A percentile compares a stretch with the other conserved stretches of the same genome.
phyloP scores from a whole-genome alignment of 179 eudicot genomes.

The Carnegiea gigantea region DNA sequence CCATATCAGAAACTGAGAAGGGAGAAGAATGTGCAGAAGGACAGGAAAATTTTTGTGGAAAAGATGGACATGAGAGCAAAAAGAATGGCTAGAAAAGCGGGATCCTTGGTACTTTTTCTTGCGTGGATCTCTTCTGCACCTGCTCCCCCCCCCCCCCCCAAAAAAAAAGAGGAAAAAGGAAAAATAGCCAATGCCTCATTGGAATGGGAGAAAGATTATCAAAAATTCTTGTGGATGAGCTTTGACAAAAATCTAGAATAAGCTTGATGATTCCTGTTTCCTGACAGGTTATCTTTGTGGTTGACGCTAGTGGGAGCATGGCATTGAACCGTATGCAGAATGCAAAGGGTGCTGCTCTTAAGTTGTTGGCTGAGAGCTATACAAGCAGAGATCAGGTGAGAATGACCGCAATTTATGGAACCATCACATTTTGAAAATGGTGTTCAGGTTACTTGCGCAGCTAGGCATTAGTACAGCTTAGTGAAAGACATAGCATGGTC shows the following conservation, averaged over 20 bases:
- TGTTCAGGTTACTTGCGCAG: neutral
- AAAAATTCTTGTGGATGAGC: neutral
- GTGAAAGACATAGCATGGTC: neutral
- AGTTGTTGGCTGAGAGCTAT: constrained; percentile 94
- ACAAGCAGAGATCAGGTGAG: constrained; percentile 98
- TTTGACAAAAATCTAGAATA: neutral
- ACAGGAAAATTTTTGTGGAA: constrained; percentile 87
- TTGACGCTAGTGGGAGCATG: constrained; percentile 99
- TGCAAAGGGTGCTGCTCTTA: constrained; percentile 97
- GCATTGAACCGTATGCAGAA: constrained; percentile 98
- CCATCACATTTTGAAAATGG: neutral
- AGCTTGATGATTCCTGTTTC: constrained; percentile 9
- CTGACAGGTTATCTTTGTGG: constrained; percentile 90
- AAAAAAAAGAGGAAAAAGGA: neutral
- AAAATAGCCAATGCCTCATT: neutral
- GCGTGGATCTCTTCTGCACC: constrained; percentile 8
- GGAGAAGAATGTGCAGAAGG: constrained; percentile 63
- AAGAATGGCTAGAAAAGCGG: constrained; percentile 99
- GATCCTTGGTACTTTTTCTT: constrained; percentile 72
- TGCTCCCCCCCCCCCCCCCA: constrained; percentile 1
- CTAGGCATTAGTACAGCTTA: neutral
- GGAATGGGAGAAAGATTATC: neutral
- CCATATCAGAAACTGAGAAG: constrained; percentile 94
- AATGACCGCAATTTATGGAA: constrained; percentile 2
- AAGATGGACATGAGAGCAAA: constrained; percentile 97